phyloP scores from a whole-genome alignment of 2,329 filamentous ascomycete species.

The Rachicladosporium sp. region DNA sequence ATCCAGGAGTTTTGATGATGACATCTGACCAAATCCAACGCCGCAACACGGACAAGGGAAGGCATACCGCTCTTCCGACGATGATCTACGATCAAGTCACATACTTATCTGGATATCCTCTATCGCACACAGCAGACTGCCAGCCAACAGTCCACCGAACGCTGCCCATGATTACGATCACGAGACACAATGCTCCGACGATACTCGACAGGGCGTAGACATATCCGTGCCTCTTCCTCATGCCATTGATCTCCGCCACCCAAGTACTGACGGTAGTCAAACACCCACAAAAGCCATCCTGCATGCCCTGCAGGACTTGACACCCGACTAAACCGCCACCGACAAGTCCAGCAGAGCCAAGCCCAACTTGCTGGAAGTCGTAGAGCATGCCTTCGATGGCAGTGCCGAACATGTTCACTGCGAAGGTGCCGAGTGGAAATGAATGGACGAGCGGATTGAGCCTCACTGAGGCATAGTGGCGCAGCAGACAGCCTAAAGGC shows the following conservation, averaged over 20 bases:
- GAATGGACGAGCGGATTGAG: conserved; percentile 55
- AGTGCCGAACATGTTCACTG: conserved; percentile 68
- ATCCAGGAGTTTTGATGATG: too few species aligned
- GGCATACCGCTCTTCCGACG: too few species aligned
- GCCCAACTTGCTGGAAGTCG: conserved; percentile 57
- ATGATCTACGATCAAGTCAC: too few species aligned
- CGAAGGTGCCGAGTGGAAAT: conserved; percentile 81
- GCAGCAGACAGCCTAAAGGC: conserved; percentile 61
- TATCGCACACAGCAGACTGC: conserved; percentile 24
- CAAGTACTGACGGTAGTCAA: conserved; percentile 38
- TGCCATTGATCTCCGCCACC: conserved; percentile 31
- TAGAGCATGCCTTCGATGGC: conserved; percentile 62
- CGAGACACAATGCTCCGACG: conserved; percentile 41
- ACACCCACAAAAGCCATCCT: conserved; percentile 37
- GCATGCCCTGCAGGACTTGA: conserved; percentile 35
- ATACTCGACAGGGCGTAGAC: conserved; percentile 55
- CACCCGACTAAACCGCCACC: conserved; percentile 32
- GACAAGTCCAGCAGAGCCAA: conserved; percentile 24
- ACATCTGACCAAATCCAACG: too few species aligned
- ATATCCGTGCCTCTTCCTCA: conserved; percentile 48
- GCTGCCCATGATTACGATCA: conserved; percentile 64
- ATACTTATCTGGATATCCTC: conserved; percentile 12
- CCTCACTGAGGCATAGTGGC: conserved; percentile 59
- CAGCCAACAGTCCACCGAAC: conserved; percentile 52
- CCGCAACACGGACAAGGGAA: too few species aligned